Evolutionary conservation across 345 rosid genomes (phyloP).

Genomic region (Cardiospermum halicacabum): DNA sequence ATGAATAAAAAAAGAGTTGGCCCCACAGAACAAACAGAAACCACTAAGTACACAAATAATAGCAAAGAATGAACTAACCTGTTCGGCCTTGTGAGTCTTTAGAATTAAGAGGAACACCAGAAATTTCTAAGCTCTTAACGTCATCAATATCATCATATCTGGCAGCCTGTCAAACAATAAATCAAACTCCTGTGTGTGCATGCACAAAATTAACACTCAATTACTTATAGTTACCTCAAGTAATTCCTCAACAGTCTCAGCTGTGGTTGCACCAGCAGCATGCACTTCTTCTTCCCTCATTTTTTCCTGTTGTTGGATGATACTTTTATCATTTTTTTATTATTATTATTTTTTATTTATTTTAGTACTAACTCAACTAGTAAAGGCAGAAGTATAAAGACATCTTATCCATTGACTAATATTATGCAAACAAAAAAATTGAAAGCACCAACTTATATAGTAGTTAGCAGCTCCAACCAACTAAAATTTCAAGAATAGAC

Average conservation of each 20-base stretch:
- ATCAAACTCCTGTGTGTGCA: neutral
- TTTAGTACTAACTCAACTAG: no score
- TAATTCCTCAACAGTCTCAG: constrained; percentile 53
- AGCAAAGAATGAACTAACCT: constrained; percentile 30
- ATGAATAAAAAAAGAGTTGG: neutral
- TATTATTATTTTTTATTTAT: no score
- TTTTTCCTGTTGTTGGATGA: no score
- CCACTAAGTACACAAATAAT: neutral
- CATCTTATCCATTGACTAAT: no score
- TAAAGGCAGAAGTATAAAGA: no score
- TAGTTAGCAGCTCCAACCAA: no score
- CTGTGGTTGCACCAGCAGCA: constrained; percentile 1
- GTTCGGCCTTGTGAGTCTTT: constrained; percentile 85
- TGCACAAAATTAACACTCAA: neutral
- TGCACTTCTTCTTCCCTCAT: no score
- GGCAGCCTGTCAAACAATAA: constrained; percentile 65
- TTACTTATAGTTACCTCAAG: constrained; percentile 38
- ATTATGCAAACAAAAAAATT: no score
- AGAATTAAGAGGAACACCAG: constrained; percentile 70
- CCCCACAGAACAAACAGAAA: neutral
- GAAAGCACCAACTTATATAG: no score
- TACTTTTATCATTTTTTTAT: no score
- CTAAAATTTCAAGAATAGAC: no score
- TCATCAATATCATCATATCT: constrained; percentile 79
- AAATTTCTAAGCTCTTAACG: constrained; percentile 43